Evolutionary conservation across 805 yeast species (phyloP).

Genomic region (Yarrowia porcina): DNA sequence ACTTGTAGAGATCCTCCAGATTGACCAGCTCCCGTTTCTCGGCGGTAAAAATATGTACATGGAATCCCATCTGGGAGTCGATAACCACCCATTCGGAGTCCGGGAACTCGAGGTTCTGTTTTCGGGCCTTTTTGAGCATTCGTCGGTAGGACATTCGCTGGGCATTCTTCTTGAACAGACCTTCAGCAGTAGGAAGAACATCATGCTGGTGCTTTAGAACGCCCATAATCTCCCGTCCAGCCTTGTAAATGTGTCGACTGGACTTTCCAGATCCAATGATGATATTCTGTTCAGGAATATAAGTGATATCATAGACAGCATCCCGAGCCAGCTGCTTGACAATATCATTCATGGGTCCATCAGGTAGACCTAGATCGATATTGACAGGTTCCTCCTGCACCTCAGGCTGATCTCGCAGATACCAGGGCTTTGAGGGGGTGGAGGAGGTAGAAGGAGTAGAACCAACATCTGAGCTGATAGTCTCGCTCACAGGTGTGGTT

Average conservation of each 20-base stretch:
- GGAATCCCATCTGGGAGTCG: conserved; percentile 59
- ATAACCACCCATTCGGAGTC: conserved; percentile 79
- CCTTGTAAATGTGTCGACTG: conserved; percentile 68
- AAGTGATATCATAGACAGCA: conserved; percentile 40
- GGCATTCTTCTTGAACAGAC: conserved; percentile 59
- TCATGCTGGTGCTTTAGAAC: conserved; percentile 53
- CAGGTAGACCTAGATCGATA: conserved; percentile 48
- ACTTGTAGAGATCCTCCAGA: conserved; percentile 53
- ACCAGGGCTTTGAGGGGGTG: conserved; percentile 29
- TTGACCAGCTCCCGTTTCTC: conserved; percentile 65
- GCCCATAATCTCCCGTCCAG: conserved; percentile 56
- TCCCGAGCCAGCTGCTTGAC: conserved; percentile 59
- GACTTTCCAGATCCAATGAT: conserved; percentile 75
- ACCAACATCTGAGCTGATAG: not conserved
- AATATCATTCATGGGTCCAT: conserved; percentile 65
- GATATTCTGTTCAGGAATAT: conserved; percentile 47
- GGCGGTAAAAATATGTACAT: conserved; percentile 68
- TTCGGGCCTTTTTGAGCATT: conserved; percentile 50
- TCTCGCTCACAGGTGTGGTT: not conserved
- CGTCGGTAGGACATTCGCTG: conserved; percentile 52
- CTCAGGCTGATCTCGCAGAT: conserved; percentile 29
- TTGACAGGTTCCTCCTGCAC: conserved; percentile 41
- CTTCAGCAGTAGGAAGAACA: conserved; percentile 60
- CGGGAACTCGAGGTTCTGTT: conserved; percentile 39
- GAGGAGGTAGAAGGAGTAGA: not conserved